Evolutionary conservation across 306 rosid species (phyloP).

Genomic region (Medicago truncatula): DNA sequence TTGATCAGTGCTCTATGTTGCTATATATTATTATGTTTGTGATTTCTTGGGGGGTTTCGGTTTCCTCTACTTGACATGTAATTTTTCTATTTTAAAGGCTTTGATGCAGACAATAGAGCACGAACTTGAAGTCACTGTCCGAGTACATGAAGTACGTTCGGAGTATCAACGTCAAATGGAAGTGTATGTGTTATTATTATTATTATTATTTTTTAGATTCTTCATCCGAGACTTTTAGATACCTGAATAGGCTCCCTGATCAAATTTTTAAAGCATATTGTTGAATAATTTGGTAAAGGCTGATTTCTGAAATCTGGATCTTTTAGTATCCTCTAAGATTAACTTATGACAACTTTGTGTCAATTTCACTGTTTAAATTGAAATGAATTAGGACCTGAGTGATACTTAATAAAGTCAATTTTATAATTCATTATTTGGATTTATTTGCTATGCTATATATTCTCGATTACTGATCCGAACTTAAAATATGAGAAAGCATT

Average conservation of each 20-base stretch:
- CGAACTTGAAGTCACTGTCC: conserved; percentile 91
- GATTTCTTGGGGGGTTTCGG: conserved; percentile 7
- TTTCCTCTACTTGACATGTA: conserved; percentile 20
- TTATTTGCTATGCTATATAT: not conserved
- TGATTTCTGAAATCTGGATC: not conserved
- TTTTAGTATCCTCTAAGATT: not conserved
- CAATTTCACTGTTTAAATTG: too few species aligned
- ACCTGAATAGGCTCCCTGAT: not conserved
- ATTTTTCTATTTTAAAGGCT: conserved; percentile 62
- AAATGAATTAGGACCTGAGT: too few species aligned
- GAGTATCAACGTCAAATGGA: conserved; percentile 91
- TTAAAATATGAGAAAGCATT: not conserved
- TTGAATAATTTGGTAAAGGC: conserved; percentile 14
- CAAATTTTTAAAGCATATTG: not conserved
- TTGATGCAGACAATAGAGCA: conserved; percentile 89
- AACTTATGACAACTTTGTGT: not conserved
- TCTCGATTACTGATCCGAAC: not conserved
- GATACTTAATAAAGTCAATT: not conserved
- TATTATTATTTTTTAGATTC: not conserved
- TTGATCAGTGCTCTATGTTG: conserved; percentile 21
- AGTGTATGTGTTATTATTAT: conserved; percentile 70
- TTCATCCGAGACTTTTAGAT: not conserved
- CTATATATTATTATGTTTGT: not conserved
- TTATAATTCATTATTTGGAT: not conserved
- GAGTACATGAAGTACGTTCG: conserved; percentile 91